A percentile compares a stretch with the other conserved stretches of the same genome.
Evolutionary conservation across 441 rosid species (phyloP).

Genomic region (Croton laevigatus): DNA sequence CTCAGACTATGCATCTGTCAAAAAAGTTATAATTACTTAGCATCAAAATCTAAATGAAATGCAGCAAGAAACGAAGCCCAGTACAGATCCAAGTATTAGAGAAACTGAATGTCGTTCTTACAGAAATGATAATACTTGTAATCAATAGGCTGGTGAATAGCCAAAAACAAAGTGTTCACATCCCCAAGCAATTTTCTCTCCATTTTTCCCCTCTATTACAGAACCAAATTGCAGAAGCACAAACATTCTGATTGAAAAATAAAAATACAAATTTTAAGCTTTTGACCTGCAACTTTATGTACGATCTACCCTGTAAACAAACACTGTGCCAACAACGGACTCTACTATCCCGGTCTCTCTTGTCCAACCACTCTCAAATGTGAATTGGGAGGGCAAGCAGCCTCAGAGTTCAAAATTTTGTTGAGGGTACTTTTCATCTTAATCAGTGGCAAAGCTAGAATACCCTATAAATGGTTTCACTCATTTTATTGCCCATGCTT

Average conservation of each 20-base stretch:
- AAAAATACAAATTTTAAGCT: background rate
- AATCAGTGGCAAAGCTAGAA: too few species aligned
- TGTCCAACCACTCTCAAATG: background rate
- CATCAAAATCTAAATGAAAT: background rate
- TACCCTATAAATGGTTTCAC: too few species aligned
- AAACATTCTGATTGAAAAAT: background rate
- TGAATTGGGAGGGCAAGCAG: too few species aligned
- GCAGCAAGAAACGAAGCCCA: background rate
- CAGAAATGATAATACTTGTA: background rate
- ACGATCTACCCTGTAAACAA: background rate
- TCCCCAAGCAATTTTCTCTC: background rate
- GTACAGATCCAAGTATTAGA: background rate
- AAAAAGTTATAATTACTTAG: conserved; percentile 9
- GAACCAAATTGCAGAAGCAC: background rate
- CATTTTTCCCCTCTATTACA: background rate
- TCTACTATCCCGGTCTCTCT: background rate
- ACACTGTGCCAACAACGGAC: background rate
- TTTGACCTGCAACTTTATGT: background rate
- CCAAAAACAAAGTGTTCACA: background rate
- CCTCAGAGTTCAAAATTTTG: too few species aligned
- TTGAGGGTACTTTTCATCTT: too few species aligned
- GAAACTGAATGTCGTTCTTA: background rate
- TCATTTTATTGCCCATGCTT: too few species aligned
- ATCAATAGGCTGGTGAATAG: background rate
- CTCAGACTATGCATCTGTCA: conserved; percentile 33